A percentile compares a stretch with the other conserved stretches of the same genome.
Conservation (phyloP, 2,329 filamentous ascomycete species). For the Clonostachys byssicola region DNA sequence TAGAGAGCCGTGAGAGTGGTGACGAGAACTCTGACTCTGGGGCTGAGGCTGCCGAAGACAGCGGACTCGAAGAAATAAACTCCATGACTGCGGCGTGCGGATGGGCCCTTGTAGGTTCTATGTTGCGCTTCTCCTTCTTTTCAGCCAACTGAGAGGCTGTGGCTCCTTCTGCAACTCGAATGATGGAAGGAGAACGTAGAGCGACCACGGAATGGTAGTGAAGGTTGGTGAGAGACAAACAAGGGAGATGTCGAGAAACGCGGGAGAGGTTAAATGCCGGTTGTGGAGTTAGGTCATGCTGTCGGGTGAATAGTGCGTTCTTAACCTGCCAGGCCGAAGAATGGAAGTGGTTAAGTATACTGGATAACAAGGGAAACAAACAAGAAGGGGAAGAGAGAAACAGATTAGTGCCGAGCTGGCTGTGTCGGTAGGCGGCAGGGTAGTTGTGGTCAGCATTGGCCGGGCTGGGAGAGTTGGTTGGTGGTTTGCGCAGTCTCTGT, state of each 20-base stretch:
- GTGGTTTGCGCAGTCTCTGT: no score
- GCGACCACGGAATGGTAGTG: not conserved
- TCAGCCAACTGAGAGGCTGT: no score
- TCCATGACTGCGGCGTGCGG: not conserved
- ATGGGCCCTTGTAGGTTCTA: no score
- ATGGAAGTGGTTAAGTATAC: not conserved
- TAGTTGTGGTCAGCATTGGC: not conserved
- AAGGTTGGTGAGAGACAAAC: not conserved
- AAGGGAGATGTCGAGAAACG: not conserved
- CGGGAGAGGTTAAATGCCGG: not conserved
- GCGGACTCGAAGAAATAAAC: not conserved
- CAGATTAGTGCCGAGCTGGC: not conserved
- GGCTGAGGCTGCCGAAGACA: not conserved
- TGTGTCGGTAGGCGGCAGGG: not conserved
- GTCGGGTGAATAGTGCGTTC: no score
- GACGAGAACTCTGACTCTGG: constrained; percentile 30
- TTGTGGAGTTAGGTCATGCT: not conserved
- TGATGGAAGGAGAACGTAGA: no score
- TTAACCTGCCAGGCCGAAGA: not conserved
- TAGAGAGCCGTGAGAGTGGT: constrained; percentile 48
- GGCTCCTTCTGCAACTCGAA: no score
- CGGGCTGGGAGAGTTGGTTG: not conserved
- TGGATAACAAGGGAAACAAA: not conserved
- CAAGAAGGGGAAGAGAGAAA: not conserved
- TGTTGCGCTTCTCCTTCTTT: no score